Evolutionary conservation across 164 flowering plant genomes (phyloP).

Genomic region (Taxillus chinensis): DNA sequence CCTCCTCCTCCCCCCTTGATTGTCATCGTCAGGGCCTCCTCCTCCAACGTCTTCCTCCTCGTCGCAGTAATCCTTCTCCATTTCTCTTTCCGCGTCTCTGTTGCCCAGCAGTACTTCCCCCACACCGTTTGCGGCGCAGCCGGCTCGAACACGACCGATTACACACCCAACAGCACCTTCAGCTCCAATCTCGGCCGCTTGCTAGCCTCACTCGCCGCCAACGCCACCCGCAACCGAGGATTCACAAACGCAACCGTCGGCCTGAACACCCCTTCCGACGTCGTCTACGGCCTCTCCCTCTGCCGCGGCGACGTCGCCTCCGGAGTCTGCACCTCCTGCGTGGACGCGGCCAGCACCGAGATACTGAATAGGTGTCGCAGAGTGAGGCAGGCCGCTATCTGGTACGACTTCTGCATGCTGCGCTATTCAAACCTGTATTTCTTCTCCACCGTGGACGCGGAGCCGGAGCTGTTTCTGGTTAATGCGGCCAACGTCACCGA

Average conservation of each 20-base stretch:
- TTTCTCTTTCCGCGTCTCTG: too few species aligned
- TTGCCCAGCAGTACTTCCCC: neutral
- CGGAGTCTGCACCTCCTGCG: constrained; percentile 7
- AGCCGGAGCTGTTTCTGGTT: neutral
- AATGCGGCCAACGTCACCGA: neutral
- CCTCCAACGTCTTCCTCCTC: too few species aligned
- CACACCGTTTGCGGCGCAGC: neutral
- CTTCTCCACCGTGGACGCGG: neutral
- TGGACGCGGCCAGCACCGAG: neutral
- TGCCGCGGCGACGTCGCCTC: constrained; percentile 14
- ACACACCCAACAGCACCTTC: constrained; percentile 12
- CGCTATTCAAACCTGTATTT: constrained; percentile 10
- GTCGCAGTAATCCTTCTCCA: too few species aligned
- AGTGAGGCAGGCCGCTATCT: constrained; percentile 7
- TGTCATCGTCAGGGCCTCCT: too few species aligned
- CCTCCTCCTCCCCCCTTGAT: constrained; percentile 5
- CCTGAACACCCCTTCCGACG: constrained; percentile 2
- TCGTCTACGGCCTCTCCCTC: constrained; percentile 8
- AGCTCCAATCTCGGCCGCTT: constrained; percentile 10
- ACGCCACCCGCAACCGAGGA: constrained; percentile 3
- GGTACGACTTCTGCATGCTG: constrained; percentile 11
- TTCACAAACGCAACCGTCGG: constrained; percentile 10
- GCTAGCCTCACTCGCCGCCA: constrained; percentile 13
- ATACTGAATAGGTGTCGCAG: constrained; percentile 7
- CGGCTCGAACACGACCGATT: neutral